Evolutionary conservation across 2,329 filamentous ascomycete species (phyloP), one percentile per base, ranked within the genome.

Genomic region (Cladophialophora immunda): DNA sequence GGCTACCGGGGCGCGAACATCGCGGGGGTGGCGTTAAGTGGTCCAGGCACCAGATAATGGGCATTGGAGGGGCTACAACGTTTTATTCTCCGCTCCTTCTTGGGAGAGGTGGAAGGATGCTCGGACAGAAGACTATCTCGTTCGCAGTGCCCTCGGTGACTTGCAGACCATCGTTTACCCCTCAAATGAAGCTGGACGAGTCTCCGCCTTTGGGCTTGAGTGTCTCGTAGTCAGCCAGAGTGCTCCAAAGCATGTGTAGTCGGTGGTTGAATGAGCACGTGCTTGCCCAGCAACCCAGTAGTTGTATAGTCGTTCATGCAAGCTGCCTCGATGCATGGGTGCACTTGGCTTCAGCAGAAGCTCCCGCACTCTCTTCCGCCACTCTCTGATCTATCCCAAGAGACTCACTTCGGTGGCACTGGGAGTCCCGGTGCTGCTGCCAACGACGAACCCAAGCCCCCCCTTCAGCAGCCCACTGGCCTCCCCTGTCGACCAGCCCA

Each of bases 1-100:
- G 11, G 45, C 45, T 25, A 5, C 45, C 45, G 22, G 22, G 19
- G 45, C 2, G 22, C 22, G 19, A 50, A 50, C 34, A 11, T 57
- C 32, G 61, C 61, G 64, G 64, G 64, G 53, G 59, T 67, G 64
- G 64, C 64, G 64, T 30, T 19, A 38, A 55, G 22, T 13, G 27
- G 25, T 64, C 38, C 61, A 64, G 63, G 63, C 52, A 66, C 63
- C 56, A 34, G 27, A 55, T 22, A 64, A 60, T 34, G 22, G 36
- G 61, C 38, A 64, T 58, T 50, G 53, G 53, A 52, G 36, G 34
- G 47, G 41, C n/a, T 56, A 32, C 30, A 32, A 30, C 27, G 7
- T 7, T 56, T 53, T 25, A 53, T 41, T 38, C 11, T 36, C 25
- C 45, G 45, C 17, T 1, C 9, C 58, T 30, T 17, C n/a, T 19